These are phyloP conservation scores for Psilocybe subaeruginosa DNA, from an alignment of 768 basidiomycete genomes.

Conservation along the genomic window DNA sequence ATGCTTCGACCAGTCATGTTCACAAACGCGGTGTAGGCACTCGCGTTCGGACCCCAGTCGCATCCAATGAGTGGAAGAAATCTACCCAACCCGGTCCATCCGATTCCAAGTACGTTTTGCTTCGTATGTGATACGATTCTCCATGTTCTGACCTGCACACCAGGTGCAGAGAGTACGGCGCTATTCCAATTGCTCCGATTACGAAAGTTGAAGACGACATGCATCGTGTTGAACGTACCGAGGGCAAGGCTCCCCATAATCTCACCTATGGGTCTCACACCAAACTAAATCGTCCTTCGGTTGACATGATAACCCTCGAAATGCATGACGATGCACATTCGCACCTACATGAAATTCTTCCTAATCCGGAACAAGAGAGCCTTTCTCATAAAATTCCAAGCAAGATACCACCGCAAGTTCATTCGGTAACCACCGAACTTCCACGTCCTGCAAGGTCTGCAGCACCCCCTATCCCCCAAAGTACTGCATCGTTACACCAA, in stretches of 20 bases:
- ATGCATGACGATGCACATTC: slow-evolving; percentile 1
- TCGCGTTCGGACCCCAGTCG: slow-evolving; percentile 7
- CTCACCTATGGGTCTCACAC: not conserved
- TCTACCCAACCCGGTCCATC: slow-evolving; percentile 1
- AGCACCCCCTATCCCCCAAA: slow-evolving; percentile 24
- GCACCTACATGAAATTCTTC: not conserved
- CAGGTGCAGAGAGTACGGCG: not conserved
- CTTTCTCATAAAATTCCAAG: slow-evolving; percentile 1
- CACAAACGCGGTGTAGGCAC: slow-evolving; percentile 10
- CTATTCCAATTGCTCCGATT: not conserved
- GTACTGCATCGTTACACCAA: slow-evolving; percentile 40
- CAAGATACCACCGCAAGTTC: not conserved
- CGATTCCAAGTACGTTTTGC: slow-evolving; percentile 3
- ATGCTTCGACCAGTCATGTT: slow-evolving; percentile 8
- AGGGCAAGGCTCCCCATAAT: not conserved
- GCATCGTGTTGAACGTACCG: not conserved
- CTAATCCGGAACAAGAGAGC: not conserved
- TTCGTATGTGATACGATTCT: not conserved
- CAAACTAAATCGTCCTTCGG: not conserved
- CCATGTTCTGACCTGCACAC: not conserved
- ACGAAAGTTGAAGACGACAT: not conserved
- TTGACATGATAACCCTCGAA: not conserved
- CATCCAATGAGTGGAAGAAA: slow-evolving; percentile 6
- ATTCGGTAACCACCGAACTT: slow-evolving; percentile 1
- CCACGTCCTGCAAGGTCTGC: not conserved